A percentile compares a stretch with the other conserved stretches of the same genome.
These are phyloP conservation scores for Zoysia pacifica DNA, from an alignment of 176 grass and related monocot species.

Conservation along the genomic window DNA sequence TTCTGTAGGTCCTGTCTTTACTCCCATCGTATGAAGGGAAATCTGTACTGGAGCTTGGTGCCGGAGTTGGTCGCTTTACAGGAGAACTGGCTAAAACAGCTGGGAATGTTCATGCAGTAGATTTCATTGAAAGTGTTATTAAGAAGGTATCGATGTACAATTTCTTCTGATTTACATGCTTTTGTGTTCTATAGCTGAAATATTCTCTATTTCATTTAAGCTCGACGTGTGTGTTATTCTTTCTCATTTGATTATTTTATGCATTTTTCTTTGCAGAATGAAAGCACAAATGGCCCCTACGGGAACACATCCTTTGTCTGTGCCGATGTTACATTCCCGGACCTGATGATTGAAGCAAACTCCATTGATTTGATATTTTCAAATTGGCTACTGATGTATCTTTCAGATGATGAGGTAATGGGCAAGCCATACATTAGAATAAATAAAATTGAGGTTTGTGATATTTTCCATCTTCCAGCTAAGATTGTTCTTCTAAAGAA, in stretches of 20 bases:
- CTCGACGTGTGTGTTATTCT: not conserved
- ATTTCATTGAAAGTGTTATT: slow-evolving; percentile 95
- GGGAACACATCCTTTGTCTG: slow-evolving; percentile 82
- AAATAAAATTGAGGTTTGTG: not conserved
- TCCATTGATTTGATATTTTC: slow-evolving; percentile 96
- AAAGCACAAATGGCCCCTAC: slow-evolving; percentile 82
- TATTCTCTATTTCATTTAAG: not conserved
- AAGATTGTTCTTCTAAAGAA: slow-evolving; percentile 9
- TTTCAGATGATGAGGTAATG: slow-evolving; percentile 90
- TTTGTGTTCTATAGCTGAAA: slow-evolving; percentile 2
- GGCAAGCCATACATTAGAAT: slow-evolving; percentile 1
- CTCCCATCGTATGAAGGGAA: slow-evolving; percentile 84
- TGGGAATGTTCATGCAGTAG: slow-evolving; percentile 74
- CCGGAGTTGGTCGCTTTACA: slow-evolving; percentile 95
- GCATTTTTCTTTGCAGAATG: slow-evolving; percentile 58
- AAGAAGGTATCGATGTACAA: slow-evolving; percentile 64
- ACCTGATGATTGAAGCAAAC: slow-evolving; percentile 62
- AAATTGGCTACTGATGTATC: slow-evolving; percentile 98
- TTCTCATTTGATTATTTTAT: not conserved
- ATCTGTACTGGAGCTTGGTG: slow-evolving; percentile 90
- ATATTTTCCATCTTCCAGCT: not conserved
- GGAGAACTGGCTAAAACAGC: slow-evolving; percentile 85
- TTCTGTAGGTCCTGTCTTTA: slow-evolving; percentile 71
- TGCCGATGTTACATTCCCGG: slow-evolving; percentile 86
- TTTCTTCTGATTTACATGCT: not conserved